A percentile compares a stretch with the other conserved stretches of the same genome.
phyloP scores from a whole-genome alignment of 2,329 filamentous ascomycete genomes.

The Aspergillus neotritici region DNA sequence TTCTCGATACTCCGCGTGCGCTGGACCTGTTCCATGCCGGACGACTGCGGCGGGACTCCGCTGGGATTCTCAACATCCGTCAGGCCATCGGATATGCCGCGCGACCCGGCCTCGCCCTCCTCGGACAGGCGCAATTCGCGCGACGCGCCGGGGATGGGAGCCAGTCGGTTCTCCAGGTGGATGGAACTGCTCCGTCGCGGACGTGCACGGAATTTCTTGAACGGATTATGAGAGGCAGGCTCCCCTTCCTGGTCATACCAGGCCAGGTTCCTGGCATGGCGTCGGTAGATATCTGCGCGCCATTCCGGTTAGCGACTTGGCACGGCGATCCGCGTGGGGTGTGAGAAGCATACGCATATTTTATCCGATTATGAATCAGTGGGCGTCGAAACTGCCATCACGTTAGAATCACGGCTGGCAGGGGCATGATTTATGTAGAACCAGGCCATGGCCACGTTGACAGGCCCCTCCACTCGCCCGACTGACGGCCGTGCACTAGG shows the following conservation, averaged over 20 bases:
- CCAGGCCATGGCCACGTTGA: no score
- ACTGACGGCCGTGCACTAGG: no score
- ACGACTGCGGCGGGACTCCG: slow-evolving; percentile 22
- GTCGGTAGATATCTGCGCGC: slow-evolving; percentile 35
- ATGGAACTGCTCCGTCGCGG: slow-evolving; percentile 24
- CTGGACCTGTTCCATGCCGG: slow-evolving; percentile 17
- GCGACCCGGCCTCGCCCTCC: slow-evolving; percentile 17
- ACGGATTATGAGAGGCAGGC: slow-evolving; percentile 35
- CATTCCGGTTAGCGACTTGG: slow-evolving; percentile 1
- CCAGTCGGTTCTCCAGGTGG: slow-evolving; percentile 27
- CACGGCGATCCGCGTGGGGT: no score
- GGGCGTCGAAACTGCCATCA: no score
- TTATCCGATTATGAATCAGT: no score
- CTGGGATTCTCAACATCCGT: slow-evolving; percentile 20
- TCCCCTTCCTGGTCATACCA: slow-evolving; percentile 40
- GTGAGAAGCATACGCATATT: no score
- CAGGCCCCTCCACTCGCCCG: no score
- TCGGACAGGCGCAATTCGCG: slow-evolving; percentile 19
- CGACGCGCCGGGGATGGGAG: slow-evolving; percentile 15
- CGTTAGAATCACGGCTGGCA: no score
- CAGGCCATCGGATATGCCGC: slow-evolving; percentile 22
- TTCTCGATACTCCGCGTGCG: slow-evolving; percentile 11
- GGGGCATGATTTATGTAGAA: no score
- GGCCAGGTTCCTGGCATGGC: slow-evolving; percentile 33
- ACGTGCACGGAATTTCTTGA: slow-evolving; percentile 34